Base-by-base conservation (phyloP, 768 basidiomycete genomes). In the Rhodotorula sphaerocarpa region DNA sequence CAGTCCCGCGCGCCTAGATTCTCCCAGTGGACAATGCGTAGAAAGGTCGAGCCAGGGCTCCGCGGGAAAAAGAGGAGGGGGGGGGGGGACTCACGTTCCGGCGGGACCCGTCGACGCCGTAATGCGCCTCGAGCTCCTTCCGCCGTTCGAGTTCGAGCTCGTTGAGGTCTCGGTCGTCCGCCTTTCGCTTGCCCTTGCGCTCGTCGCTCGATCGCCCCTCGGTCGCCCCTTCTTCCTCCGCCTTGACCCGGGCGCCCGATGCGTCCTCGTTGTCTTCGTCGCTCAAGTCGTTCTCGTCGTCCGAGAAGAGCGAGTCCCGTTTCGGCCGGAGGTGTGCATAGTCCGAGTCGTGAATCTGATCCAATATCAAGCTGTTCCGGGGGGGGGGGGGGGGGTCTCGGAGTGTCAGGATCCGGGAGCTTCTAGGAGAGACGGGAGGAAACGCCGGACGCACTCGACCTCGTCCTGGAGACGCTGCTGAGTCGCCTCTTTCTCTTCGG, bases 401-500 rank as follows among this genome's bases (percentile, higher is more conserved):
- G 6, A 33, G 3, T 30, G 41, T 28, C 9, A 41, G 21, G 21
- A 12, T 14, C 28, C 30, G 16, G 34, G 3, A 25, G 31, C 15
- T 44, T n/a, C 7, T 20, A 27, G 33, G 33, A 39, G 18, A 21
- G 52, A 33, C 9, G 28, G 21, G 30, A 3, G 14, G n/a, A n/a
- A n/a, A n/a, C n/a, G n/a, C n/a, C 31, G 52, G 21, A 63, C 68
- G 39, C 20, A 66, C 68, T 69, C 58, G 50, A 69, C 52, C 50
- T 69, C 68, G 51, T 65, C 68, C 36, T 69, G 64, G 11, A 69
- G 55, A 3, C 50, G 55, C 43, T 63, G 57, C 20, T 54, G 50
- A 43, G 62, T 69, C 31, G 54, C 57, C 72, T 77, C 61, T 75
- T 76, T 72, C 72, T 76, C 70, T 63, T 67, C 56, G 63, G 56